Base-by-base conservation (phyloP, 345 rosid genomes). In the Diplotaxis tenuifolia region DNA sequence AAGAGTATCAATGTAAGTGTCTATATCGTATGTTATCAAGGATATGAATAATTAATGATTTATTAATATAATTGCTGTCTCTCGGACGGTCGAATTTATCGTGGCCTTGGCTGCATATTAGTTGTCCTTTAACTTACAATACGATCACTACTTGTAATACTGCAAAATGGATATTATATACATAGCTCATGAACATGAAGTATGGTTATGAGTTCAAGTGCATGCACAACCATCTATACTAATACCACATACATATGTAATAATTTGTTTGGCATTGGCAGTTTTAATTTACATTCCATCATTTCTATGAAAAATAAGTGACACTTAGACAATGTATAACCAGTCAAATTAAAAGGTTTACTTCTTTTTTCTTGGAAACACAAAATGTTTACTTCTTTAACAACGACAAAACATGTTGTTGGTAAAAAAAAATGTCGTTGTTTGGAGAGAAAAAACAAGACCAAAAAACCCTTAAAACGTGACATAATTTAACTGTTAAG, bases 91-190 rank as follows among this genome's bases (percentile, higher is more conserved):
- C 66, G 75, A 19, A 31, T 76, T 28, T 15, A 34, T 9, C 55
- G 27, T 47, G 55, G 75, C 60, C 75, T 65, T 76, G 49, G 80
- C 62, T 76, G 71, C 61, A 76, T 18, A 76, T 70, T 76, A 70
- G 62, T 71, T 70, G 75, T 76, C 80, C 49, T 62, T 76, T 76
- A 49, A 50, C n/a, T 49, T 12, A 31, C 21, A 22, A 15, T 52
- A 62, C 11, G 61, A 72, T 72, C 23, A 20, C 19, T 57, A 5
- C 5, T 58, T 56, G 4, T 14, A 21, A 42, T n/a, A 50, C 23
- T 47, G 65, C 25, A 10, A 47, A 47, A 57, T 23, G 18, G 18
- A 42, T 42, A n/a, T 40, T 16, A 40, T 12, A 12, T 29, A 29
- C 1, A 20, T 25, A 42, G 0, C 50, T 14, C 18, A 0, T 42